A percentile compares a stretch with the other conserved stretches of the same genome.
Evolutionary conservation across 441 rosid species (phyloP).

Genomic region (Mallotus repandus): DNA sequence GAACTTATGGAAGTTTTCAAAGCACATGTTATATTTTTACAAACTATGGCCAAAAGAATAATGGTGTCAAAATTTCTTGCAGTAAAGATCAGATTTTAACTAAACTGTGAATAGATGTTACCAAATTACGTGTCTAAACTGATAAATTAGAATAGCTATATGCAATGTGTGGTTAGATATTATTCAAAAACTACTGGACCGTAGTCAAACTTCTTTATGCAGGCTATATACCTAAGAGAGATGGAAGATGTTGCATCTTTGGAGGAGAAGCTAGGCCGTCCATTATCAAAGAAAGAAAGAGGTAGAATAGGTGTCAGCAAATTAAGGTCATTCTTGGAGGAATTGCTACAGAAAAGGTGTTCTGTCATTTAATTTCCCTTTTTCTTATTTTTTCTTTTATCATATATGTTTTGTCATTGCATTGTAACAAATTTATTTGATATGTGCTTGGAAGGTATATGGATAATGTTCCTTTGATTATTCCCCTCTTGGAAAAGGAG

Average conservation of each 20-base stretch:
- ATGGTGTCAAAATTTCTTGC: neutral
- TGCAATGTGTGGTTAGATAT: neutral
- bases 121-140: neutral
- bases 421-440: constrained; percentile 18
- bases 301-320: constrained; percentile 90
- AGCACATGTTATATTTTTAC: neutral
- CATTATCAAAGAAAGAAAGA: constrained; percentile 72
- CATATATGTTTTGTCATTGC: constrained; percentile 4
- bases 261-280: constrained; percentile 85
- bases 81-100: neutral
- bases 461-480: constrained; percentile 85
- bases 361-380: neutral
- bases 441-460: constrained; percentile 61
- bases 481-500: constrained; percentile 94
- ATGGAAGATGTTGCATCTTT: constrained; percentile 63
- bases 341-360: constrained; percentile 82
- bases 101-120: neutral
- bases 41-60: neutral
- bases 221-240: constrained; percentile 80
- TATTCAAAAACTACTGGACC: neutral
- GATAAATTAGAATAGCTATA: neutral
- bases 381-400: constrained; percentile 5
- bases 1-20: neutral
- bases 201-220: constrained; percentile 17
- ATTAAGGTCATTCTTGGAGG: constrained; percentile 82